Base-by-base conservation (phyloP, 176 grass and related monocot genomes). In the Triticum urartu region DNA sequence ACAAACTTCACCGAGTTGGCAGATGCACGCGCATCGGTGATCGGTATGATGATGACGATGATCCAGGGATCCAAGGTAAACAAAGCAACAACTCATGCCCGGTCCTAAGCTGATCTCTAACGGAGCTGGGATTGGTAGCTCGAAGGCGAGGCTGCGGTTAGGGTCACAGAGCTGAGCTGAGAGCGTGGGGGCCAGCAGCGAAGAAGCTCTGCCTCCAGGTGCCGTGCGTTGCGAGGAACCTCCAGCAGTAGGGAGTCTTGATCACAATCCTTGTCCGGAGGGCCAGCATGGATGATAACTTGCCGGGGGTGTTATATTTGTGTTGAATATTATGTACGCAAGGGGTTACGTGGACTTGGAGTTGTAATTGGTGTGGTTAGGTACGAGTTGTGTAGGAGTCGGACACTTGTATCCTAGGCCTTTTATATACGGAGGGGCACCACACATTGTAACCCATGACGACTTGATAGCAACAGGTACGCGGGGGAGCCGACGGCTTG, bases 141-240 rank as follows among this genome's bases (percentile, higher is more conserved):
- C 73, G 70, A 69, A 82, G 78, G 22, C 83, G 65, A 71, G 64
- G 87, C 77, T 86, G 70, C 30, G 67, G 68, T 14, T 1, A 48
- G 45, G 45, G 81, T 36, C 70, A 48, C 61, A 10, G 81, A 81
- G 48, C 74, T 91, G 59, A 87, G 35, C 39, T 89, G 85, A 65
- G 56, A 88, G 78, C 87, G 89, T 68, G 84, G 86, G 60, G 75
- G 88, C 5, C 9, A 42, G 40, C 9, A 42, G 40, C 6, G 40
- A 26, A 97, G 89, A 84, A 97, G 88, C 33, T 94, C 91, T 47
- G 95, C 88, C 81, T 97, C 95, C 35, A 85, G 60, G 22, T 89
- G 92, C 24, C 84, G 82, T 79, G 89, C 88, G 83, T 89, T 95
- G 56, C 67, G 83, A 81, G 93, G 93, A 74, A 98, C 82, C 32